Conservation (phyloP, 768 basidiomycete species). For the Cyclocybe cylindracea region DNA sequence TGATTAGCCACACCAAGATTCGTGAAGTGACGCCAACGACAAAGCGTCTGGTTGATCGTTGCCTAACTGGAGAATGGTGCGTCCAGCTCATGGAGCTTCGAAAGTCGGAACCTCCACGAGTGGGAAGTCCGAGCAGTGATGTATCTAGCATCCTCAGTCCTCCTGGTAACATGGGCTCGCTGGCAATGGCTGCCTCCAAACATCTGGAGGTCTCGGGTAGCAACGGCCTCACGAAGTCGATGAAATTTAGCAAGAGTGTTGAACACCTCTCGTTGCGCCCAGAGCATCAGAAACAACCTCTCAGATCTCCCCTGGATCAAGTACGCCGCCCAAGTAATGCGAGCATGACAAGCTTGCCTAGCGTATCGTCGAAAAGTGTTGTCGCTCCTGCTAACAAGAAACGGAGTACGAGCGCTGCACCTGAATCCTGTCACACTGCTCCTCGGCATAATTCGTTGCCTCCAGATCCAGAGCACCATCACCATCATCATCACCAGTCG, state of each 20-base stretch:
- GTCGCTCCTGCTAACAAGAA: slow-evolving; percentile 12
- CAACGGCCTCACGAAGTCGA: slow-evolving; percentile 33
- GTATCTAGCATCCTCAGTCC: slow-evolving; percentile 40
- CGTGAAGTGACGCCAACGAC: slow-evolving; percentile 88
- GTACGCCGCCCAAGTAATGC: slow-evolving; percentile 35
- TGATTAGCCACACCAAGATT: slow-evolving; percentile 72
- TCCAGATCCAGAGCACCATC: slow-evolving; percentile 10
- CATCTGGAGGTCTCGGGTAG: slow-evolving; percentile 36
- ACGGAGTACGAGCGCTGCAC: slow-evolving; percentile 12
- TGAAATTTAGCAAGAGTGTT: slow-evolving; percentile 69
- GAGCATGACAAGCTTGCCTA: slow-evolving; percentile 40
- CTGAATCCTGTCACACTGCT: slow-evolving; percentile 5
- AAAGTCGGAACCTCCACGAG: slow-evolving; percentile 25
- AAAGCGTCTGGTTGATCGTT: slow-evolving; percentile 87
- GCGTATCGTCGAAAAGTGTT: slow-evolving; percentile 13
- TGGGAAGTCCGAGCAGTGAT: slow-evolving; percentile 46
- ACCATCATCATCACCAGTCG: slow-evolving; percentile 8
- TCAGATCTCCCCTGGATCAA: slow-evolving; percentile 31
- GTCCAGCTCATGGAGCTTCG: slow-evolving; percentile 55
- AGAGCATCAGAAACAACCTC: slow-evolving; percentile 16
- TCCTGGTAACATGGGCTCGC: slow-evolving; percentile 23
- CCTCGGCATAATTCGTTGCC: slow-evolving; percentile 17
- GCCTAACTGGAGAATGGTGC: slow-evolving; percentile 87
- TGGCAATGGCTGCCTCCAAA: slow-evolving; percentile 31
- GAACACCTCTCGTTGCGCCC: slow-evolving; percentile 46